These are phyloP conservation scores for Phylloporus sp. DNA, from an alignment of 768 basidiomycete species.

Conservation along the genomic window DNA sequence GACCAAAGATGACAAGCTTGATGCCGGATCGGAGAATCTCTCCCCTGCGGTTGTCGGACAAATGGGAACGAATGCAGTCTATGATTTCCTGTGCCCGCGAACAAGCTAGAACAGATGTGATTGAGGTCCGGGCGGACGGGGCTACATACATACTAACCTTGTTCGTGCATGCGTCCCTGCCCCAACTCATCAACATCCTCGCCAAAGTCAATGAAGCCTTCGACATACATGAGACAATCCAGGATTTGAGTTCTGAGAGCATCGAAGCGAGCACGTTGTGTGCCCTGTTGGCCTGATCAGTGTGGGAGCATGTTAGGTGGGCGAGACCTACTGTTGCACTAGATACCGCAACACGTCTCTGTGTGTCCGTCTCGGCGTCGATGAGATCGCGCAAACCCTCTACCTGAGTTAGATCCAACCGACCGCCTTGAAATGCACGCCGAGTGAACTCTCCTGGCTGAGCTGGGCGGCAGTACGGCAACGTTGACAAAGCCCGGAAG, in stretches of 20 bases:
- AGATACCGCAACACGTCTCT: conserved; percentile 66
- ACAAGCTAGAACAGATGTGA: conserved; percentile 40
- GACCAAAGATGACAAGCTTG: conserved; percentile 83
- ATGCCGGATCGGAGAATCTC: conserved; percentile 83
- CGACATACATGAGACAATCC: conserved; percentile 68
- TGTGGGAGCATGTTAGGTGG: background rate
- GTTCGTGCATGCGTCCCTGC: conserved; percentile 68
- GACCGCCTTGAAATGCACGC: conserved; percentile 73
- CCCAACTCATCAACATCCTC: conserved; percentile 80
- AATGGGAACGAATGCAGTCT: conserved; percentile 46
- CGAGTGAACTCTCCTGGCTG: conserved; percentile 87
- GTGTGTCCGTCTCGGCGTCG: conserved; percentile 81
- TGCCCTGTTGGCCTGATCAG: conserved; percentile 46
- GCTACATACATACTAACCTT: conserved; percentile 47
- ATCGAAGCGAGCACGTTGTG: conserved; percentile 54
- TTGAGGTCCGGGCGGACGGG: background rate
- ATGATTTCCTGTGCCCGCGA: conserved; percentile 46
- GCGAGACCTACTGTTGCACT: conserved; percentile 56
- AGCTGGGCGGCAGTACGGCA: conserved; percentile 70
- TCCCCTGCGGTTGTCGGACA: conserved; percentile 69
- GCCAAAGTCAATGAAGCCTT: conserved; percentile 91
- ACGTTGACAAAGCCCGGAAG: conserved; percentile 52
- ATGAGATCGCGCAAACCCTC: conserved; percentile 86
- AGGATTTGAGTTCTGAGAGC: conserved; percentile 62
- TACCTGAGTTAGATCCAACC: conserved; percentile 83